Conservation (phyloP, 2,329 filamentous ascomycete genomes). For the Aspergillus puulaauensis region DNA sequence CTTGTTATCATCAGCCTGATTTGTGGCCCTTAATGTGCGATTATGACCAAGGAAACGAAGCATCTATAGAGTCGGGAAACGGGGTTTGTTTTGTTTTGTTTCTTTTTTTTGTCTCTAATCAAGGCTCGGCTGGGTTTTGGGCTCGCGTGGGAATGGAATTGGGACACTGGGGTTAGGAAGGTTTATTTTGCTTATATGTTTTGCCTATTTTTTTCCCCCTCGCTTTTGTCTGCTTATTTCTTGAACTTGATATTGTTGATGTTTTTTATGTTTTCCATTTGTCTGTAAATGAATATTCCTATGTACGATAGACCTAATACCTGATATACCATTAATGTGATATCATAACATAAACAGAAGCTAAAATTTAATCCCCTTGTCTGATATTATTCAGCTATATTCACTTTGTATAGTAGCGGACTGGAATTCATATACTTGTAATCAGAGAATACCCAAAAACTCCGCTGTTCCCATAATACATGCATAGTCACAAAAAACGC, state of each 20-base stretch:
- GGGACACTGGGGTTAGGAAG: slow-evolving; percentile 17
- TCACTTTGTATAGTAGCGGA: neutral
- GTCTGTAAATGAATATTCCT: slow-evolving; percentile 12
- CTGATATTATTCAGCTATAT: neutral
- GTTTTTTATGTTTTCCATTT: neutral
- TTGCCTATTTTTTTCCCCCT: slow-evolving; percentile 7
- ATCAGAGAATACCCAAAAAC: neutral
- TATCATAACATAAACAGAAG: neutral
- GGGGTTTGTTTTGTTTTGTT: slow-evolving; percentile 10
- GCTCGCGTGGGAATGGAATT: neutral
- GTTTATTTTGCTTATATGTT: slow-evolving; percentile 5
- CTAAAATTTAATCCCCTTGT: neutral
- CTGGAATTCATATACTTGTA: neutral
- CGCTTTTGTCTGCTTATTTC: neutral
- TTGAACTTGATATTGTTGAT: neutral
- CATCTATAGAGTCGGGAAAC: slow-evolving; percentile 26
- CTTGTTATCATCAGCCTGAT: slow-evolving; percentile 12
- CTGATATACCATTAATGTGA: slow-evolving; percentile 3
- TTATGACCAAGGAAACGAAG: slow-evolving; percentile 13
- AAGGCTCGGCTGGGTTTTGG: slow-evolving; percentile 19
- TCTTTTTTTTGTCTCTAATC: slow-evolving; percentile 2
- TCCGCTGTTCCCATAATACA: too few species aligned
- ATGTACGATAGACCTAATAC: slow-evolving; percentile 14
- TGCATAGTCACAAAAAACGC: too few species aligned
- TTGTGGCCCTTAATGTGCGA: slow-evolving; percentile 9